These are phyloP conservation scores for Yamadazyma sp. DNA, from an alignment of 805 yeast species.

Conservation along the genomic window DNA sequence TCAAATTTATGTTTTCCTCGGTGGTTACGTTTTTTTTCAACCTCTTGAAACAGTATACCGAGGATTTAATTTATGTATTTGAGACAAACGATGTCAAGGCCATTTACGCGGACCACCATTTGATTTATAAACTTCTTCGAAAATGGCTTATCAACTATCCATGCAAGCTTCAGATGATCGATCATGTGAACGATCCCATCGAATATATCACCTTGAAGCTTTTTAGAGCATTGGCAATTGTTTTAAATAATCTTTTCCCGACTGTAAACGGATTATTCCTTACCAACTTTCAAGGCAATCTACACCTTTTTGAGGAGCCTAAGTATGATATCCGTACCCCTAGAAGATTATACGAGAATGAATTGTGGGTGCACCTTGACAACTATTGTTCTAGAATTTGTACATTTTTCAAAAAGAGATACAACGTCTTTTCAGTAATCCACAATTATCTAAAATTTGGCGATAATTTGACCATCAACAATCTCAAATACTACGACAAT, in stretches of 20 bases:
- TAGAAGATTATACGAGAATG: slow-evolving; percentile 9
- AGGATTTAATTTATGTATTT: slow-evolving; percentile 6
- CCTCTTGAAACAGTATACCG: slow-evolving; percentile 7
- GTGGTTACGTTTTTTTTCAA: slow-evolving; percentile 6
- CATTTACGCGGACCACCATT: neutral
- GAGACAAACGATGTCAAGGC: slow-evolving; percentile 3
- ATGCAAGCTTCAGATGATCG: slow-evolving; percentile 17
- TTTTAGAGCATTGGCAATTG: slow-evolving; percentile 16
- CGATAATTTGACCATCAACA: slow-evolving; percentile 9
- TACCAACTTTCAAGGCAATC: slow-evolving; percentile 24
- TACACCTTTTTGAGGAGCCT: slow-evolving; percentile 17
- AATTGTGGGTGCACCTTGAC: slow-evolving; percentile 4
- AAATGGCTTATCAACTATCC: slow-evolving; percentile 24
- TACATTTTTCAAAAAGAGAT: slow-evolving; percentile 23
- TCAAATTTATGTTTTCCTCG: slow-evolving; percentile 3
- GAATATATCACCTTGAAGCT: slow-evolving; percentile 17
- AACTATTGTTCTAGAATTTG: slow-evolving; percentile 19
- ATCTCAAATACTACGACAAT: slow-evolving; percentile 7
- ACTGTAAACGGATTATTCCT: slow-evolving; percentile 21
- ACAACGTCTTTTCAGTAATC: slow-evolving; percentile 17
- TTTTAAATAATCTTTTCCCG: slow-evolving; percentile 25
- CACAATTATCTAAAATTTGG: slow-evolving; percentile 19
- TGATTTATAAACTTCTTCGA: slow-evolving; percentile 20
- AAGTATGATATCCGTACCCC: slow-evolving; percentile 6
- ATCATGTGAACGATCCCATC: slow-evolving; percentile 13